phyloP scores from a whole-genome alignment of 2,329 filamentous ascomycete genomes.

The Trichophyton equinum region DNA sequence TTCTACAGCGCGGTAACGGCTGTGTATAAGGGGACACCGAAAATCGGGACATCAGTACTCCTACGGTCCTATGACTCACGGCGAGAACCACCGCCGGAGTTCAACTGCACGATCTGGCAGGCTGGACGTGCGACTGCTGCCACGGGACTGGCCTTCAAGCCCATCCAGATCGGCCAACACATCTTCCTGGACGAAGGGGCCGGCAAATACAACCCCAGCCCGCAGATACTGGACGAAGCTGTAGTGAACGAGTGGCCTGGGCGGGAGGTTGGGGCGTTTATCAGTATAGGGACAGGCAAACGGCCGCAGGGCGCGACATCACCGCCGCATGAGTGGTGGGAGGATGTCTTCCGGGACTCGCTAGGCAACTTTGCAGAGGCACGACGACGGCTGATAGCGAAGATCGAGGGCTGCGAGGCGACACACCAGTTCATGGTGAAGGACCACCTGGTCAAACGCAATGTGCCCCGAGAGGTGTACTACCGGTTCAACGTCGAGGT shows the following conservation, averaged over 20 bases:
- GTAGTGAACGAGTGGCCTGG: constrained; percentile 90
- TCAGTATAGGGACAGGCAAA: constrained; percentile 91
- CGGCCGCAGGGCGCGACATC: constrained; percentile 52
- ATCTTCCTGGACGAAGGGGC: constrained; percentile 86
- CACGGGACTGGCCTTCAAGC: constrained; percentile 88
- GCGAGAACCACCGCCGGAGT: constrained; percentile 79
- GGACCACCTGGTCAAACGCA: constrained; percentile 62
- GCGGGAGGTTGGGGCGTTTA: constrained; percentile 77
- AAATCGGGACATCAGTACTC: constrained; percentile 55
- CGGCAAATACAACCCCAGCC: constrained; percentile 84
- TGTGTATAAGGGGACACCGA: constrained; percentile 70
- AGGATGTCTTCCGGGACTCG: constrained; percentile 59
- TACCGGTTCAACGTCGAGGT: constrained; percentile 94
- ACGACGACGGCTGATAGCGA: constrained; percentile 65
- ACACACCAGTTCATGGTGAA: constrained; percentile 78
- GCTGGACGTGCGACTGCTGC: constrained; percentile 89
- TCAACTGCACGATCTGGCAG: constrained; percentile 93
- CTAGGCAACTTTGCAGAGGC: constrained; percentile 88
- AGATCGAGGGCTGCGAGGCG: constrained; percentile 89
- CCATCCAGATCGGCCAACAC: constrained; percentile 84
- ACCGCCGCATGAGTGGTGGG: constrained; percentile 69
- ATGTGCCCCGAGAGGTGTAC: constrained; percentile 80
- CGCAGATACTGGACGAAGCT: constrained; percentile 77
- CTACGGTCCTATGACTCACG: constrained; percentile 91
- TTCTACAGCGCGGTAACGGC: constrained; percentile 66